These are phyloP conservation scores for Coemansia javaensis DNA, from an alignment of 192 early-diverging fungal genomes.

Conservation along the genomic window DNA sequence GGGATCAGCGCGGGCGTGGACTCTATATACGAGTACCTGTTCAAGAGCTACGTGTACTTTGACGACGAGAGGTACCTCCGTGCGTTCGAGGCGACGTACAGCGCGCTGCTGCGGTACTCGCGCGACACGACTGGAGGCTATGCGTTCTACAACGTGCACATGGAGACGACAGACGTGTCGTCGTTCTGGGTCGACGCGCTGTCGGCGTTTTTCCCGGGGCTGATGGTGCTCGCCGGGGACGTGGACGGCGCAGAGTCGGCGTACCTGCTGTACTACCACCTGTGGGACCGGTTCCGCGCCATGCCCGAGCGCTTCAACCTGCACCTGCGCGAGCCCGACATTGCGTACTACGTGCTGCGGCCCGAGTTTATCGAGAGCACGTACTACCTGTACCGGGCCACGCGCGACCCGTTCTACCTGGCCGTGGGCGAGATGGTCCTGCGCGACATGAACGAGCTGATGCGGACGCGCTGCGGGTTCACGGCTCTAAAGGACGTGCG, in stretches of 20 bases:
- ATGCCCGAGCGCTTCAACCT: constrained; percentile 89
- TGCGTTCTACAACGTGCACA: constrained; percentile 84
- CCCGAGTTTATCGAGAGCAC: constrained; percentile 95
- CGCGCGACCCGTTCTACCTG: constrained; percentile 84
- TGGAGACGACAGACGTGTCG: constrained; percentile 60
- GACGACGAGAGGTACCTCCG: constrained; percentile 71
- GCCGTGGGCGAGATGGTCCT: constrained; percentile 84
- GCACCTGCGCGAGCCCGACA: constrained; percentile 55
- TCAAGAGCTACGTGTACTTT: constrained; percentile 87
- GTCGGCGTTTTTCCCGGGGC: constrained; percentile 86
- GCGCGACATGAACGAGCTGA: constrained; percentile 66
- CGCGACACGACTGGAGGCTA: constrained; percentile 64
- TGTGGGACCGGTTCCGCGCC: constrained; percentile 81
- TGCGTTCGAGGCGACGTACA: constrained; percentile 73
- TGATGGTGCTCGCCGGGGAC: constrained; percentile 89
- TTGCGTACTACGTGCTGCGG: constrained; percentile 75
- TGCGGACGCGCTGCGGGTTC: constrained; percentile 78
- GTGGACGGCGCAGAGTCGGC: constrained; percentile 73
- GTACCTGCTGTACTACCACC: constrained; percentile 78
- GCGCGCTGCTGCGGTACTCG: constrained; percentile 59
- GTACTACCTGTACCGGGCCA: constrained; percentile 88
- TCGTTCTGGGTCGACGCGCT: constrained; percentile 83
- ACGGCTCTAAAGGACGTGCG: constrained; percentile 63
- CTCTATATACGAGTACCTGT: constrained; percentile 87
- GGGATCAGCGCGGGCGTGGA: constrained; percentile 89